Evolutionary conservation across 768 basidiomycete species (phyloP).

Genomic region (Leccinum broughii): DNA sequence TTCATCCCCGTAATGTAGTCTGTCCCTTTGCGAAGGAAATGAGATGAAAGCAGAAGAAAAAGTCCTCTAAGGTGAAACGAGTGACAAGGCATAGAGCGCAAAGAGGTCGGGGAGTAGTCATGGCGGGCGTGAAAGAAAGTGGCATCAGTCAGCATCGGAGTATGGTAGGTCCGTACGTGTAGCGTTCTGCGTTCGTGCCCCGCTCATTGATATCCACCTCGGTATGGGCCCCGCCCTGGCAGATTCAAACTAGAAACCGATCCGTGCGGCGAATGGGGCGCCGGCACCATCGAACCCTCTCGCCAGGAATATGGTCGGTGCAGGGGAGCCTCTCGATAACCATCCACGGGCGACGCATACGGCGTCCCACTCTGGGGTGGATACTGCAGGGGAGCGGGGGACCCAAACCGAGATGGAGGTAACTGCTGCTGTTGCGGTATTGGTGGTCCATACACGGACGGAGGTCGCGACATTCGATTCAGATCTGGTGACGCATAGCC

Average conservation of each 20-base stretch:
- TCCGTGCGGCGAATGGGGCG: background rate
- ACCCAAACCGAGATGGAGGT: slow-evolving; percentile 29
- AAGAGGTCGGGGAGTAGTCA: slow-evolving; percentile 14
- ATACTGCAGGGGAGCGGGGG: slow-evolving; percentile 40
- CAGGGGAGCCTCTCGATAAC: slow-evolving; percentile 58
- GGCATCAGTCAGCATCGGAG: background rate
- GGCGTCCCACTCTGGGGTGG: slow-evolving; percentile 32
- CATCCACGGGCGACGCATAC: slow-evolving; percentile 31
- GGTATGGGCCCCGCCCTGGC: slow-evolving; percentile 33
- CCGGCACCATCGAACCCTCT: slow-evolving; percentile 7
- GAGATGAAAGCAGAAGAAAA: background rate
- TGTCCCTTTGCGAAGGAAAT: background rate
- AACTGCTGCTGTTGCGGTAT: slow-evolving; percentile 23
- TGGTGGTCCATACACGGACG: slow-evolving; percentile 34
- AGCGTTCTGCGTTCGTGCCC: background rate
- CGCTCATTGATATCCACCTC: slow-evolving; percentile 13
- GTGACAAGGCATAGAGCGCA: slow-evolving; percentile 1
- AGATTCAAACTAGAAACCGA: slow-evolving; percentile 14
- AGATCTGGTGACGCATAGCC: slow-evolving; percentile 25
- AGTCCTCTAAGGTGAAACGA: slow-evolving; percentile 14
- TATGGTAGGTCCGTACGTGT: background rate
- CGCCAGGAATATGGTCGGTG: slow-evolving; percentile 52
- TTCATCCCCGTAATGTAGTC: slow-evolving; percentile 10
- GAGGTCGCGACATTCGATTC: slow-evolving; percentile 9
- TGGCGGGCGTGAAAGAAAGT: slow-evolving; percentile 3